These are phyloP conservation scores for Paecilomyces variotii DNA, from an alignment of 2,329 filamentous ascomycete genomes.

Conservation along the genomic window DNA sequence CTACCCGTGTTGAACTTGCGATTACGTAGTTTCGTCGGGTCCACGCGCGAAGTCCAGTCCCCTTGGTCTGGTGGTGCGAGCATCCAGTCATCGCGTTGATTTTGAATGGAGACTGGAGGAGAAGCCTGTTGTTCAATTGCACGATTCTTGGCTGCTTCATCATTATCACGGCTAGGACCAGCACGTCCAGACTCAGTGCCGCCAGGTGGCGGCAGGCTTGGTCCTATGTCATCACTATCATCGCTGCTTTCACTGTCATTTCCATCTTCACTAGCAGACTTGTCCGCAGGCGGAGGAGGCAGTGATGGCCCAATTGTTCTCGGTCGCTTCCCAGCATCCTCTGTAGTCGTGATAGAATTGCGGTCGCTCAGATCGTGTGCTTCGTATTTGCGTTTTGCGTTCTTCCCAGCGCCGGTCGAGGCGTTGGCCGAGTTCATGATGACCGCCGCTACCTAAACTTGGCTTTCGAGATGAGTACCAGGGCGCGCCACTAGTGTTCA, in stretches of 20 bases:
- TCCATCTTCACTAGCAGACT: constrained; percentile 10
- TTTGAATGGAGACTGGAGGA: constrained; percentile 33
- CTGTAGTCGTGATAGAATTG: not conserved
- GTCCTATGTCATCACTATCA: constrained; percentile 27
- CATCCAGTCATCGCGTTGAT: constrained; percentile 78
- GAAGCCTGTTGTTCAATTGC: not conserved
- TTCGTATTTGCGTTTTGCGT: not conserved
- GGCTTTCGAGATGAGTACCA: not conserved
- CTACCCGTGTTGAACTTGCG: constrained; percentile 72
- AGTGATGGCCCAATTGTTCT: not conserved
- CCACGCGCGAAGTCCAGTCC: constrained; percentile 52
- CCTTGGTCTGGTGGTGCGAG: constrained; percentile 54
- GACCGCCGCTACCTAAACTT: not conserved
- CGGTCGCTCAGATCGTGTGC: not conserved
- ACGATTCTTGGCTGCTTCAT: too few species aligned
- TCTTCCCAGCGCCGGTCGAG: not conserved
- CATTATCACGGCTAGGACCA: not conserved
- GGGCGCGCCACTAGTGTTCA: not conserved
- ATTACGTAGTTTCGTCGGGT: constrained; percentile 72
- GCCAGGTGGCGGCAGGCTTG: constrained; percentile 16
- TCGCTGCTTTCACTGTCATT: constrained; percentile 18
- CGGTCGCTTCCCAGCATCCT: not conserved
- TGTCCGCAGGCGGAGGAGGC: not conserved
- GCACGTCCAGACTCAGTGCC: not conserved
- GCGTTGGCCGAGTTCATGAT: not conserved